Percentiles rank a stretch among this genome's conserved stretches.
Evolutionary conservation across 2,329 filamentous ascomycete species (phyloP).

Genomic region (Aspergillus candidus): DNA sequence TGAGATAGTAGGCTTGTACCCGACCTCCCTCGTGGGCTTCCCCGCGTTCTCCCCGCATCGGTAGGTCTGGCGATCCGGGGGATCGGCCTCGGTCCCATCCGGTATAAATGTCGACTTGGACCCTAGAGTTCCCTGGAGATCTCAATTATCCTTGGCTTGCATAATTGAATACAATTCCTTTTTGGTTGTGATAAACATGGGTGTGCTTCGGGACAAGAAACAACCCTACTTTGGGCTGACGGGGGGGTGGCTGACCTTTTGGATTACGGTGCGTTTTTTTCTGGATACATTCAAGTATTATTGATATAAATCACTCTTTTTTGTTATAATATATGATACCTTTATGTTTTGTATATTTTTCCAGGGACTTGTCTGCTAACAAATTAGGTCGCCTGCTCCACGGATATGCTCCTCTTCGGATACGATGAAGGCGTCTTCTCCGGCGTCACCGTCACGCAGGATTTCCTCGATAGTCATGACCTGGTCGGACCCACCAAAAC

Average conservation of each 20-base stretch:
- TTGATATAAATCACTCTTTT: too few relatives aligned
- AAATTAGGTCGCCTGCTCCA: constrained; percentile 39
- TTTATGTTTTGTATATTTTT: not conserved
- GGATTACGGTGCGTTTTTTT: constrained; percentile 42
- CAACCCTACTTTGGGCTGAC: constrained; percentile 50
- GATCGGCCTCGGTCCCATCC: too few relatives aligned
- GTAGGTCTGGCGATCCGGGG: too few relatives aligned
- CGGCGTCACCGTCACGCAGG: constrained; percentile 49
- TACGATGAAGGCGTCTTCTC: constrained; percentile 52
- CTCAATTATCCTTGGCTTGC: too few relatives aligned
- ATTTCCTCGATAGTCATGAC: constrained; percentile 47
- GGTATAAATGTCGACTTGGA: too few relatives aligned
- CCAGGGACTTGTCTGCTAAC: constrained; percentile 9
- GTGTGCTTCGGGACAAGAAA: constrained; percentile 16
- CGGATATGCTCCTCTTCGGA: constrained; percentile 44
- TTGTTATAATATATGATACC: not conserved
- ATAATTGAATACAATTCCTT: too few relatives aligned
- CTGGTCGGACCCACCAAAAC: constrained; percentile 35
- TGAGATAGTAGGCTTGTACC: too few relatives aligned
- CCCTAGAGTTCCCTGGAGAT: too few relatives aligned
- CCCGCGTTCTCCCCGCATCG: too few relatives aligned
- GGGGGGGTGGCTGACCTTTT: constrained; percentile 53
- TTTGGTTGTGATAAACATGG: too few relatives aligned
- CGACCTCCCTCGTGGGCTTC: too few relatives aligned
- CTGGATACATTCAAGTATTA: too few relatives aligned